Conservation (phyloP, 495 filamentous ascomycete species). For the Daldinia loculata region DNA sequence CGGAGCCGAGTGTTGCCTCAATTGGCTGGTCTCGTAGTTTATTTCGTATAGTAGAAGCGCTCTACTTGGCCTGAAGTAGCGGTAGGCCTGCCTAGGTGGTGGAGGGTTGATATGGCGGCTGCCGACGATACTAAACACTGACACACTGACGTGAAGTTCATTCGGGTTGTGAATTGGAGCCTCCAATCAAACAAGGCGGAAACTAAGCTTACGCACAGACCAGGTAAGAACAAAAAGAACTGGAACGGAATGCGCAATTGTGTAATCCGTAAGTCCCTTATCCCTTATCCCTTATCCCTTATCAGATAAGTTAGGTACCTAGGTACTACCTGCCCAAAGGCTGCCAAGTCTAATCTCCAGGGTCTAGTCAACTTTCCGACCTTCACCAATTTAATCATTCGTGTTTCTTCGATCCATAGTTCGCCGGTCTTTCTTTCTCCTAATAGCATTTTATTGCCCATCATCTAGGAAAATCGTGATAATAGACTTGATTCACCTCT, state of each 20-base stretch:
- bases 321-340: neutral
- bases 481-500: neutral
- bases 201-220: constrained; percentile 34
- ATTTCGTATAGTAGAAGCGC: constrained; percentile 13
- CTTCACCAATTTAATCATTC: constrained; percentile 5
- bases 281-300: constrained; percentile 2
- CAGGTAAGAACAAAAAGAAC: constrained; percentile 1
- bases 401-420: neutral
- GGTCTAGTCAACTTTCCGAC: constrained; percentile 4
- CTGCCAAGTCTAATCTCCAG: constrained; percentile 7
- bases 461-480: neutral
- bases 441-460: neutral
- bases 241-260: neutral
- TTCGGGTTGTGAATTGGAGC: constrained; percentile 24
- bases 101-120: neutral
- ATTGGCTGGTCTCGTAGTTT: constrained; percentile 19
- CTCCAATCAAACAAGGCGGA: constrained; percentile 29
- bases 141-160: constrained; percentile 30
- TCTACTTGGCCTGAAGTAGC: constrained; percentile 1
- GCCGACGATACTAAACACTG: constrained; percentile 2
- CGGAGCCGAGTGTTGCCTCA: constrained; percentile 21
- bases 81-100: constrained; percentile 8
- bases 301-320: constrained; percentile 15
- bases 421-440: neutral
- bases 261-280: too few relatives aligned